Evolutionary conservation across 108 stramenopile genomes (phyloP), one percentile per base, ranked within the genome.

Genomic region (Nitzschia inconspicua): DNA sequence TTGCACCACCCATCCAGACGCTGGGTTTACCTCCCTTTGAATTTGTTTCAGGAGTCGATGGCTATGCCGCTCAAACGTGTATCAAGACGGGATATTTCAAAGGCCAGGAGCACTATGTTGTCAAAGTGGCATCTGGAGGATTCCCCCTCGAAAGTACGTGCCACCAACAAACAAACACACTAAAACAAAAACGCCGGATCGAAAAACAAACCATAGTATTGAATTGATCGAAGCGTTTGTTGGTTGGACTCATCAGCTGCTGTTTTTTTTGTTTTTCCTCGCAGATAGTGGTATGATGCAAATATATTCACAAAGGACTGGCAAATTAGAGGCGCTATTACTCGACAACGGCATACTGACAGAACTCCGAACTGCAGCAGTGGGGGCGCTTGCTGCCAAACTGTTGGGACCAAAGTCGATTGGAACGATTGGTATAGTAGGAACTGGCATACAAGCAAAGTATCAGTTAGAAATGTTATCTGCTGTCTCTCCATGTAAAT

Each of bases 91-190:
- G 86, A 9, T 87, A 87, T 30, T 65, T 87, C 37, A 71, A 74
- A 11, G 71, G 74, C 27, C 55, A 60, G n/a, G 51, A 55, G 0
- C 58, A 80, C 50, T 87, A 78, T 55, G 82, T 82, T n/a, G 64
- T 87, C 53, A 87, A 87, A 41, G 80, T 87, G 4, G 86, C 86
- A 4, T 70, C 67, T 44, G 86, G 86, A 6, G 86, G 86, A 1
- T 42, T 68, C 50, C 86, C 86, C 3, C n/a, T n/a, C n/a, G n/a
- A n/a, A n/a, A n/a, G n/a, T n/a, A n/a, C n/a, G n/a, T n/a, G n/a
- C n/a, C n/a, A n/a, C n/a, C n/a, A n/a, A n/a, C n/a, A n/a, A n/a
- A n/a, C n/a, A n/a, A n/a, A n/a, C n/a, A n/a, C n/a, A n/a, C n/a
- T n/a, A n/a, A n/a, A n/a, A n/a, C n/a, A n/a, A n/a, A n/a, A n/a